phyloP scores from a whole-genome alignment of 257 asterid genomes.

The Coffea canephora region DNA sequence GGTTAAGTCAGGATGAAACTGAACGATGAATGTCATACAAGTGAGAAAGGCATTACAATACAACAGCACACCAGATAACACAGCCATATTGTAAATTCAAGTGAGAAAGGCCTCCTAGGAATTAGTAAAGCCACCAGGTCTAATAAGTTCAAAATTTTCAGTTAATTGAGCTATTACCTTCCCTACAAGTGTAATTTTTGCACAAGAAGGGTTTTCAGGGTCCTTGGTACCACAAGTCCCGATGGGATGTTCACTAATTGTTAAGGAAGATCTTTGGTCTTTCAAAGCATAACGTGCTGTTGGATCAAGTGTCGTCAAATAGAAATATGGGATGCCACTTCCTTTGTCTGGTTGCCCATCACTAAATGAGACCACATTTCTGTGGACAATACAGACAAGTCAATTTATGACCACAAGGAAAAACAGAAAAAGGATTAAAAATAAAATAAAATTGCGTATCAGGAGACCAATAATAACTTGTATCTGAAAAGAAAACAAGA shows the following conservation, averaged over 20 bases:
- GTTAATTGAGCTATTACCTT: constrained; percentile 45
- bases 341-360: constrained; percentile 76
- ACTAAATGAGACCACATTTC: constrained; percentile 87
- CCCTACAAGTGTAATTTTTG: constrained; percentile 77
- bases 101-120: background rate
- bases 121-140: background rate
- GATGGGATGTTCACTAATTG: constrained; percentile 66
- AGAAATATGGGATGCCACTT: constrained; percentile 79
- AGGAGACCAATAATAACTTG: background rate
- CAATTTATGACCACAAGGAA: background rate
- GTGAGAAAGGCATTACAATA: background rate
- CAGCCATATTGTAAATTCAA: background rate
- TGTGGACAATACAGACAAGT: constrained; percentile 22
- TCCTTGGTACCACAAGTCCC: constrained; percentile 75
- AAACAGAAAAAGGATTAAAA: background rate
- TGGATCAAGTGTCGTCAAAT: constrained; percentile 82
- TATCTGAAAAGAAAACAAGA: background rate
- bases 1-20: constrained; percentile 3
- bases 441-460: too few species aligned
- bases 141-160: background rate
- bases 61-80: too few species aligned
- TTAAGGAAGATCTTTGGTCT: constrained; percentile 71
- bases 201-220: constrained; percentile 80
- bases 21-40: background rate
- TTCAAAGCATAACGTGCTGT: constrained; percentile 71